phyloP scores from a whole-genome alignment of 352 stramenopile genomes.

The Globisporangium solare region DNA sequence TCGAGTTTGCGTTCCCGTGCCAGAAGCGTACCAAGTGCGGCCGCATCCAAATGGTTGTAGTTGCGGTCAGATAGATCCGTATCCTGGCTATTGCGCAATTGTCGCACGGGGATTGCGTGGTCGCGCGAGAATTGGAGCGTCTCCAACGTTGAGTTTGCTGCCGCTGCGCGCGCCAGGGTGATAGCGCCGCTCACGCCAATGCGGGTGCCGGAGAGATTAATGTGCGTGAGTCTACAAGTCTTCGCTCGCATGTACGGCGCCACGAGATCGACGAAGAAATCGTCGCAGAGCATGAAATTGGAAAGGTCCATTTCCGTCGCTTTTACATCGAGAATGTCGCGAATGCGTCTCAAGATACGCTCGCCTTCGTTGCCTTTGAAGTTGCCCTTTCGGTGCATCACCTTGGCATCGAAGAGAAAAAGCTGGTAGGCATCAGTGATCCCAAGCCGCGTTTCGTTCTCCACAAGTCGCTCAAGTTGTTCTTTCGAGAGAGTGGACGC shows the following conservation, averaged over 20 bases:
- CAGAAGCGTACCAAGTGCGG: slow-evolving; percentile 44
- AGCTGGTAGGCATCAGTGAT: slow-evolving; percentile 63
- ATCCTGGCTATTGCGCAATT: slow-evolving; percentile 22
- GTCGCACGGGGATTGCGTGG: slow-evolving; percentile 24
- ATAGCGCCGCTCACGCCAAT: slow-evolving; percentile 42
- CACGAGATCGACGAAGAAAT: slow-evolving; percentile 47
- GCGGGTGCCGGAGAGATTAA: slow-evolving; percentile 51
- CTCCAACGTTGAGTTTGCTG: slow-evolving; percentile 36
- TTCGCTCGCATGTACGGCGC: slow-evolving; percentile 48
- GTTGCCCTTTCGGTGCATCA: slow-evolving; percentile 53
- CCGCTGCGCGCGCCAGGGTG: slow-evolving; percentile 21
- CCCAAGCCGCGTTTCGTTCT: slow-evolving; percentile 52
- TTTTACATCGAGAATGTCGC: slow-evolving; percentile 28
- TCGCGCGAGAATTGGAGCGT: slow-evolving; percentile 44
- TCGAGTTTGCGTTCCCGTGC: slow-evolving; percentile 49
- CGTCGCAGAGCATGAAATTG: slow-evolving; percentile 49
- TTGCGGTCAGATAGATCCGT: slow-evolving; percentile 22
- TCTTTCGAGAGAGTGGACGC: slow-evolving; percentile 8
- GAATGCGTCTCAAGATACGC: slow-evolving; percentile 45
- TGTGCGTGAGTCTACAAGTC: slow-evolving; percentile 32
- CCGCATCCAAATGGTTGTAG: slow-evolving; percentile 59
- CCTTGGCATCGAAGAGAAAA: slow-evolving; percentile 63
- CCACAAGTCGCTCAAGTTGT: slow-evolving; percentile 46
- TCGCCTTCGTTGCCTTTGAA: slow-evolving; percentile 63
- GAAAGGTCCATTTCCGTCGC: slow-evolving; percentile 46